phyloP scores from a whole-genome alignment of 2,329 filamentous ascomycete species.

The Phyllachora maydis region DNA sequence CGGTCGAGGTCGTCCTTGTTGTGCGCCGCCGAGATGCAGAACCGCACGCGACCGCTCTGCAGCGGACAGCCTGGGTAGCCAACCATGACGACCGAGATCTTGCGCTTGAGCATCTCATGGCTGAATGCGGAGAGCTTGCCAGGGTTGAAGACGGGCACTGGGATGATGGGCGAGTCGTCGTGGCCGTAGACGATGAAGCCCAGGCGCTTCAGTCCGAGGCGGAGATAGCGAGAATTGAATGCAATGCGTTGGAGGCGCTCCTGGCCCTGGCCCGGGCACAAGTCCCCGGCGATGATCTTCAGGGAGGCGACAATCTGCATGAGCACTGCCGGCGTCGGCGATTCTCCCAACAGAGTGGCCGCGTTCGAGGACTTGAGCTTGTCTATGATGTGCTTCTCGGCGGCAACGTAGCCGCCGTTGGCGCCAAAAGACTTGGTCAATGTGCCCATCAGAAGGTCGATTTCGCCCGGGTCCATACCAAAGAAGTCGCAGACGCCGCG shows the following conservation, averaged over 20 bases:
- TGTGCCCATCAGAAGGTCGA: slow-evolving; percentile 96
- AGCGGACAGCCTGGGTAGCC: slow-evolving; percentile 93
- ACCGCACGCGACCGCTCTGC: slow-evolving; percentile 82
- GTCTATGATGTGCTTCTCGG: slow-evolving; percentile 76
- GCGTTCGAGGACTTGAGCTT: slow-evolving; percentile 77
- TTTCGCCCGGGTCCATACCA: slow-evolving; percentile 64
- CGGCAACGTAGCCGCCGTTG: slow-evolving; percentile 89
- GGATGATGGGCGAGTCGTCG: slow-evolving; percentile 94
- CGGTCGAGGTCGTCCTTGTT: slow-evolving; percentile 97
- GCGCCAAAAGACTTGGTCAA: slow-evolving; percentile 96
- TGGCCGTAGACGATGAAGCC: slow-evolving; percentile 95
- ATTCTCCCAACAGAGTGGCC: slow-evolving; percentile 70
- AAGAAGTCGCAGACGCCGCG: slow-evolving; percentile 97
- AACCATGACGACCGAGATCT: slow-evolving; percentile 93
- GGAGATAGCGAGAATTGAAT: slow-evolving; percentile 97
- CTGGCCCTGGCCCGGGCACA: slow-evolving; percentile 78
- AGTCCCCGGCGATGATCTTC: slow-evolving; percentile 72
- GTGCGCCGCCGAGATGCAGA: slow-evolving; percentile 89
- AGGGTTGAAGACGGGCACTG: slow-evolving; percentile 88
- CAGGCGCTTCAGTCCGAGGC: slow-evolving; percentile 86
- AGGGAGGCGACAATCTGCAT: slow-evolving; percentile 80
- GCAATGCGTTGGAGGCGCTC: slow-evolving; percentile 89
- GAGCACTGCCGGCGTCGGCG: slow-evolving; percentile 70
- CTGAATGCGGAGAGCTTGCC: slow-evolving; percentile 98
- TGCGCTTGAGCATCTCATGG: slow-evolving; percentile 94